Evolutionary conservation across 495 filamentous ascomycete genomes (phyloP), one percentile per base, ranked within the genome.

Genomic region (Corynascus novoguineensis): DNA sequence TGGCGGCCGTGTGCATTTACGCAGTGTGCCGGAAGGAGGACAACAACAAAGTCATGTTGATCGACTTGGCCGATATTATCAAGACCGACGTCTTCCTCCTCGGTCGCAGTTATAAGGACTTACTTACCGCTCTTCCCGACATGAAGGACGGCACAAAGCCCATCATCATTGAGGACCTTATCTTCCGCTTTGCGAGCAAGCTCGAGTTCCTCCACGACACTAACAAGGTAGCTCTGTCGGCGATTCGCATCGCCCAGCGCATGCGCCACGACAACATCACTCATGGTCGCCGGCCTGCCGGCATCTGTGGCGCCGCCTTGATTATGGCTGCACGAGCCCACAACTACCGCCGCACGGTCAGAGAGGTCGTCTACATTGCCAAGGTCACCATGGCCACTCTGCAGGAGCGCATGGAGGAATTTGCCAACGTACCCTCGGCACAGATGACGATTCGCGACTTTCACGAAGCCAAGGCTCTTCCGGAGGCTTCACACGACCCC

Each of bases 231-330:
- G 91, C 91, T 29, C 81, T 86, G 52, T 89, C 95, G 58, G 93
- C 93, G 19, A 81, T 87, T 34, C 83, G 85, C 29, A 86, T 98
- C 49, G 84, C 95, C 29, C 83, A 89, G 66, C 85, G 93, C 41
- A 97, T 98, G 93, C 87, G 88, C 49, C 80, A 87, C 25, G 93
- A 98, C 71, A 97, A 92, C 89, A 97, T 98, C 82, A 86, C 88
- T 9, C 86, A 86, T 46, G 93, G 93, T 62, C 89, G 93, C 65
- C 83, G 91, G 40, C 95, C 95, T 42, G 90, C 93, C 25, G 93
- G 95, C 64, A 83, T 97, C 42, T 96, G 90, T 71, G 95, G 93
- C 57, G 95, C 93, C 10, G 91, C 90, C 57, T 79, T 98, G 55
- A 89, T 98, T 60, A 83, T 98, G 60, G 95, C 93, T 21, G 90